These are phyloP conservation scores for Triangularia setosa DNA, from an alignment of 2,329 filamentous ascomycete genomes.

Conservation along the genomic window DNA sequence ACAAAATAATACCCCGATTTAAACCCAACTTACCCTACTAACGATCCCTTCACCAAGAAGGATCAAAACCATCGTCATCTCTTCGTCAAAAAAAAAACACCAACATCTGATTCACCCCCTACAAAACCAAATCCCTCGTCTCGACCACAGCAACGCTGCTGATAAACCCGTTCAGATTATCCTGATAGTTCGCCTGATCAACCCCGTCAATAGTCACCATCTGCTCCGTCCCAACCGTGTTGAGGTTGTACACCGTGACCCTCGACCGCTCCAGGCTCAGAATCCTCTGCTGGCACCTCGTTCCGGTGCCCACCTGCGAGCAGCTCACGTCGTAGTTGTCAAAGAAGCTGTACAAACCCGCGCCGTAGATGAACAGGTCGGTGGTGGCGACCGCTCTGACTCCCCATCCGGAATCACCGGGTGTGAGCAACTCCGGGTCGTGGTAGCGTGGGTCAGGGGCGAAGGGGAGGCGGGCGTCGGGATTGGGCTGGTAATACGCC, in stretches of 20 bases:
- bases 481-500: constrained; percentile 62
- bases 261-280: constrained; percentile 36
- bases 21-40: neutral
- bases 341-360: constrained; percentile 59
- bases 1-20: neutral
- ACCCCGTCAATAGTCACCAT: constrained; percentile 34
- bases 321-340: constrained; percentile 50
- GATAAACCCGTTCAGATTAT: constrained; percentile 26
- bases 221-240: constrained; percentile 41
- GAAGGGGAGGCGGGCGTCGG: constrained; percentile 52
- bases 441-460: constrained; percentile 32
- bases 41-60: neutral
- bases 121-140: neutral
- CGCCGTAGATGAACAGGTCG: constrained; percentile 53
- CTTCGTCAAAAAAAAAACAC: neutral
- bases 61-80: neutral
- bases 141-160: constrained; percentile 23
- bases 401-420: constrained; percentile 50
- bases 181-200: constrained; percentile 23
- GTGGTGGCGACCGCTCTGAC: constrained; percentile 53
- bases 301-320: constrained; percentile 33
- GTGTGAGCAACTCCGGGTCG: constrained; percentile 47
- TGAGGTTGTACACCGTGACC: constrained; percentile 43
- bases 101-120: neutral
- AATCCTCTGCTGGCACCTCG: constrained; percentile 39